Conservation (phyloP, 257 asterid genomes). For the Solanum rostratum region DNA sequence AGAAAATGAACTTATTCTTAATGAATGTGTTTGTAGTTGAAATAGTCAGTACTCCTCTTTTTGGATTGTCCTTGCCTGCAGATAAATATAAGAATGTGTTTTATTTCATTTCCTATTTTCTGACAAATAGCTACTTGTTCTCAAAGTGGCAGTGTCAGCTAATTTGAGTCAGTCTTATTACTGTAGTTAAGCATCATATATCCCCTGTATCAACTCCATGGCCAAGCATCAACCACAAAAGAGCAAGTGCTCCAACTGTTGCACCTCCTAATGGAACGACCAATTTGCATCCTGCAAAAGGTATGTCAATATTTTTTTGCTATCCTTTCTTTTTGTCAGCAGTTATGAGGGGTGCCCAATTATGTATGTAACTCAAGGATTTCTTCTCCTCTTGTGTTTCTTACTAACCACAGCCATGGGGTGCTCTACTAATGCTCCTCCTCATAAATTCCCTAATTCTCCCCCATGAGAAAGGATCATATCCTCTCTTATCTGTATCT, state of each 20-base stretch:
- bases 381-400: slow-evolving; percentile 33
- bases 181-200: slow-evolving; percentile 31
- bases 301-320: slow-evolving; percentile 19
- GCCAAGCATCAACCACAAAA: slow-evolving; percentile 25
- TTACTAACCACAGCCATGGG: slow-evolving; percentile 23
- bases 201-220: slow-evolving; percentile 38
- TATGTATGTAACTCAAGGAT: not conserved
- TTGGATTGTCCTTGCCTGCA: not conserved
- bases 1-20: not conserved
- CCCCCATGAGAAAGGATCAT: slow-evolving; percentile 13
- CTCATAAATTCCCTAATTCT: slow-evolving; percentile 30
- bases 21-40: not conserved
- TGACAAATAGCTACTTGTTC: not conserved
- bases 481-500: slow-evolving; percentile 23
- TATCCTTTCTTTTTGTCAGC: not conserved
- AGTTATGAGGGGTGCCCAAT: not conserved
- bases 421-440: slow-evolving; percentile 27
- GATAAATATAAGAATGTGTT: not conserved
- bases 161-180: not conserved
- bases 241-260: slow-evolving; percentile 37
- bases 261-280: slow-evolving; percentile 26
- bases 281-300: slow-evolving; percentile 32
- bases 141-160: not conserved
- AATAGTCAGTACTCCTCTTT: not conserved
- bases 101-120: not conserved